Conservation (phyloP, 208 protist genomes). For the Trichomonas vaginalis region DNA sequence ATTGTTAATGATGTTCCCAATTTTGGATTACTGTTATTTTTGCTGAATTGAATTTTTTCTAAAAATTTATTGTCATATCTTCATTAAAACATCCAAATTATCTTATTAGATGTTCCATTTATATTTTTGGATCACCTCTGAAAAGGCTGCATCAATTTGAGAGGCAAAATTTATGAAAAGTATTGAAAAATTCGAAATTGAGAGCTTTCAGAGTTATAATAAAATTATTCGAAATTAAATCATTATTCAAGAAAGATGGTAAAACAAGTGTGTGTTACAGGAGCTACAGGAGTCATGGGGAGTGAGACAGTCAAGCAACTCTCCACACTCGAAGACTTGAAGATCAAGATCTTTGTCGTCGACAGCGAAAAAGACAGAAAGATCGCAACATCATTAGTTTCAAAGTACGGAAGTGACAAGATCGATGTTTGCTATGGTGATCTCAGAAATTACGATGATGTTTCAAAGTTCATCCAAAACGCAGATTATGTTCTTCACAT, state of each 20-base stretch:
- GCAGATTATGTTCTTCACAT: background rate
- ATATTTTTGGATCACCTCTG: no score
- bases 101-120: no score
- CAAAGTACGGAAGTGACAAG: background rate
- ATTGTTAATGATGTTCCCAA: no score
- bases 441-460: background rate
- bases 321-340: background rate
- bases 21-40: no score
- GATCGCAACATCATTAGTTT: background rate
- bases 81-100: no score
- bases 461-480: background rate
- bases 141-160: no score
- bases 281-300: background rate
- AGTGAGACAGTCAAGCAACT: background rate
- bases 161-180: no score
- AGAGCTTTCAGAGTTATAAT: no score
- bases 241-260: background rate
- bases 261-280: background rate
- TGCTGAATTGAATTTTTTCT: no score
- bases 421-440: background rate
- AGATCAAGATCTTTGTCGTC: background rate
- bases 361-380: background rate
- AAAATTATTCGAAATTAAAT: background rate
- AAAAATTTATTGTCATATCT: no score
- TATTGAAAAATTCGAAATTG: no score